Evolutionary conservation across 495 filamentous ascomycete species (phyloP).

Genomic region (Penicillium salamii): DNA sequence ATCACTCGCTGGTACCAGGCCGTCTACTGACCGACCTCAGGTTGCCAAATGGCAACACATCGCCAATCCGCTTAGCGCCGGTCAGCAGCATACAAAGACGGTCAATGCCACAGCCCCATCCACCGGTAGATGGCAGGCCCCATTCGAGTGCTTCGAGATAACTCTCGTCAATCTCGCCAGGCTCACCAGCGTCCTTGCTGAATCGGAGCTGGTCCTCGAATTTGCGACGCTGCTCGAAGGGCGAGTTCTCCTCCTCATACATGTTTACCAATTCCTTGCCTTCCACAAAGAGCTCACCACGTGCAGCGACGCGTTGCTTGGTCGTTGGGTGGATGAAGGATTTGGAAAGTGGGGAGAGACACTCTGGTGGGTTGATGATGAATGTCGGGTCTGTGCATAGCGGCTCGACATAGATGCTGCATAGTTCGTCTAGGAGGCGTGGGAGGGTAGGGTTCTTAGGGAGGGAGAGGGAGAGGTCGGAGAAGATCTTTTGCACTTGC

Average conservation of each 20-base stretch:
- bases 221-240: slow-evolving; percentile 80
- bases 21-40: slow-evolving; percentile 51
- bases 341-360: slow-evolving; percentile 89
- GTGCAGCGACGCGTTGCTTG: slow-evolving; percentile 68
- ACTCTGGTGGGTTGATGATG: slow-evolving; percentile 87
- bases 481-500: slow-evolving; percentile 57
- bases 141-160: slow-evolving; percentile 82
- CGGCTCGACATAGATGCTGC: slow-evolving; percentile 70
- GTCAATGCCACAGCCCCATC: slow-evolving; percentile 94
- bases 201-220: slow-evolving; percentile 61
- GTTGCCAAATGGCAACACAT: slow-evolving; percentile 84
- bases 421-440: slow-evolving; percentile 82
- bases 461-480: slow-evolving; percentile 46
- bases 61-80: slow-evolving; percentile 69
- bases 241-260: slow-evolving; percentile 98
- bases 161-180: slow-evolving; percentile 66
- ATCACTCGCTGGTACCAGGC: slow-evolving; percentile 23
- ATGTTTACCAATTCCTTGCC: slow-evolving; percentile 84
- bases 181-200: slow-evolving; percentile 34
- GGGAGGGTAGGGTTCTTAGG: slow-evolving; percentile 63
- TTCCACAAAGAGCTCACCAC: slow-evolving; percentile 83
- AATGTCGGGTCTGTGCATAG: slow-evolving; percentile 72
- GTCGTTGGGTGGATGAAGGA: slow-evolving; percentile 62
- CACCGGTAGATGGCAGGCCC: slow-evolving; percentile 88
- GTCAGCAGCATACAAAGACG: slow-evolving; percentile 84